Conservation (phyloP, 108 stramenopile genomes). For the Aurantiochytrium sp. region DNA sequence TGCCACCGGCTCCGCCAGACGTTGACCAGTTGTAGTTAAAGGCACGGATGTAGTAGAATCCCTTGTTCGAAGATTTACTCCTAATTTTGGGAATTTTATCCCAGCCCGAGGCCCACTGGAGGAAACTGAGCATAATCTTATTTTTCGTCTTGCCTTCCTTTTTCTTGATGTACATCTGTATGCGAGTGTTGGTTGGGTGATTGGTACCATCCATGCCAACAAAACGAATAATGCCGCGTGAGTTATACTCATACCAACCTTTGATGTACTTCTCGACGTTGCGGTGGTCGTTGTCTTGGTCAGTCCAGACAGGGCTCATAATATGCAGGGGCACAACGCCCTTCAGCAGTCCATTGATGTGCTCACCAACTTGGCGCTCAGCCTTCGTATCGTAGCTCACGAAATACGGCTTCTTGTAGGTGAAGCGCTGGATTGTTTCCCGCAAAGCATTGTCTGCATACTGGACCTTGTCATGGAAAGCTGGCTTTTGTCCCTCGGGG, state of each 20-base stretch:
- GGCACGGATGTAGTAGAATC: not conserved
- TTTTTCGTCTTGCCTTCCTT: not conserved
- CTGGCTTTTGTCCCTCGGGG: not conserved
- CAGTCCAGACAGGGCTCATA: not conserved
- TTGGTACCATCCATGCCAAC: not conserved
- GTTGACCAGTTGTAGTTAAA: not conserved
- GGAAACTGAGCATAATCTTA: not conserved
- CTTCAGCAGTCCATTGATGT: too few relatives aligned
- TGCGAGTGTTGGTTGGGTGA: not conserved
- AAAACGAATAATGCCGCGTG: not conserved
- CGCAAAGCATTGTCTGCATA: not conserved
- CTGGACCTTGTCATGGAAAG: not conserved
- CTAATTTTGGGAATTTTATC: not conserved
- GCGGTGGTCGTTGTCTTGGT: not conserved
- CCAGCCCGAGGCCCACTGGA: not conserved
- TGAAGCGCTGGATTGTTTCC: not conserved
- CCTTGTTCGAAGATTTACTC: not conserved
- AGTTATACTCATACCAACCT: not conserved
- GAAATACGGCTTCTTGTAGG: not conserved
- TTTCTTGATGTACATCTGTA: not conserved
- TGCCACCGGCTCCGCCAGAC: not conserved
- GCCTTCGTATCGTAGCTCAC: not conserved
- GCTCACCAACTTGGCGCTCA: not conserved
- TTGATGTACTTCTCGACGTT: not conserved
- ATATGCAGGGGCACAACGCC: not conserved